A percentile compares a stretch with the other conserved stretches of the same genome.
Conservation (phyloP, 2,329 filamentous ascomycete species). For the Claviceps sp. region DNA sequence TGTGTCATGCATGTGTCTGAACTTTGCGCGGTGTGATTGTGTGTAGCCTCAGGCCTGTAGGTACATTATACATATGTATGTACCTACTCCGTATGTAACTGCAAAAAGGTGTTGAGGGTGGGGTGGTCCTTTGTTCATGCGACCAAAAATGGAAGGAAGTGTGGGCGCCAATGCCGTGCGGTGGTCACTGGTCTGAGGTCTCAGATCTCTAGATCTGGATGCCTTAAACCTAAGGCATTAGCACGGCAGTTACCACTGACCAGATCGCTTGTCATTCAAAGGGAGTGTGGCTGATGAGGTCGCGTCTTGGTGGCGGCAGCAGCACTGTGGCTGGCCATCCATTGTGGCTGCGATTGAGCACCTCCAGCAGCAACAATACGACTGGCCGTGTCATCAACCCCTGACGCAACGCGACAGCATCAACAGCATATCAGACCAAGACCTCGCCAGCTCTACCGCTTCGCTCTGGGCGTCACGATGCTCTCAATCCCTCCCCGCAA, state of each 20-base stretch:
- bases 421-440: not conserved
- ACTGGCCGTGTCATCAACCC: not conserved
- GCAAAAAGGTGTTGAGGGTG: not conserved
- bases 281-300: too few species aligned
- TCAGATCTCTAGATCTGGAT: not conserved
- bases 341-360: too few species aligned
- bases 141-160: not conserved
- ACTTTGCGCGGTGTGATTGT: not conserved
- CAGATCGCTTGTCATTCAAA: too few species aligned
- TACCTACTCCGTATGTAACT: too few species aligned
- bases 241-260: not conserved
- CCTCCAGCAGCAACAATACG: not conserved
- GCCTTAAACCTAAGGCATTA: not conserved
- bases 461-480: constrained; percentile 17
- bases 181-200: not conserved
- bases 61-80: too few species aligned
- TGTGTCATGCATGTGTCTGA: not conserved
- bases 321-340: too few species aligned
- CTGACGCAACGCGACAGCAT: constrained; percentile 1
- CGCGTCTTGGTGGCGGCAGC: too few species aligned
- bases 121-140: not conserved
- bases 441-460: not conserved
- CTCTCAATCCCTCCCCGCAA: constrained; percentile 12
- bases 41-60: too few species aligned
- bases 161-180: too few species aligned